Conservation (phyloP, 106 monocot genomes). For the Platanthera guangdongensis region DNA sequence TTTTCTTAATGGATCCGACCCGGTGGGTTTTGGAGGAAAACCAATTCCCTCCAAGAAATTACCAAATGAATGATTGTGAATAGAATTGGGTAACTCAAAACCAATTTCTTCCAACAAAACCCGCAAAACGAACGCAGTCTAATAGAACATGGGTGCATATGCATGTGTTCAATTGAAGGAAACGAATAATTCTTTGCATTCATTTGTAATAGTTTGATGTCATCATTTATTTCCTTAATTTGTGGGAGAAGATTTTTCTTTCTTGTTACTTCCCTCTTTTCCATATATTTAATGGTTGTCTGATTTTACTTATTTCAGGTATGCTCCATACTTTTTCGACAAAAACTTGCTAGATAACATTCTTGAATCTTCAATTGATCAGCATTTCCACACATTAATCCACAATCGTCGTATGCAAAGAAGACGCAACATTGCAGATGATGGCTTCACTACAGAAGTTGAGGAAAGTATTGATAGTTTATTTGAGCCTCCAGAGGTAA, state of each 20-base stretch:
- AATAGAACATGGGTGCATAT: neutral
- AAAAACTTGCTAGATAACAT: conserved; percentile 90
- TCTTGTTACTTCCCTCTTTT: neutral
- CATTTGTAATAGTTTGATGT: neutral
- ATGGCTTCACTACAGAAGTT: conserved; percentile 47
- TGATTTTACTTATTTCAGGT: conserved; percentile 38
- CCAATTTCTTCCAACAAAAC: no score
- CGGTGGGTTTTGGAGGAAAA: no score
- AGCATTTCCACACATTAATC: conserved; percentile 85
- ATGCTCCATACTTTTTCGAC: conserved; percentile 97
- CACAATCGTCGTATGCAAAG: conserved; percentile 57
- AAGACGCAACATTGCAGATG: conserved; percentile 65
- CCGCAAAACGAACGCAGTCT: no score
- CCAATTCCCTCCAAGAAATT: no score
- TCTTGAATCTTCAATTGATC: conserved; percentile 93
- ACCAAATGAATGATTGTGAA: no score
- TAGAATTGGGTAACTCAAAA: no score
- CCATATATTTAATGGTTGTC: neutral
- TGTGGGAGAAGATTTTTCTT: neutral
- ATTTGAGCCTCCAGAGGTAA: conserved; percentile 94
- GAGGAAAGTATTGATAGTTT: conserved; percentile 69
- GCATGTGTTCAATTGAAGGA: neutral
- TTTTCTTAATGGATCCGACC: no score
- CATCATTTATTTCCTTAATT: neutral
- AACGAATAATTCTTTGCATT: neutral